Evolutionary conservation across 805 yeast genomes (phyloP), one percentile per base, ranked within the genome.

Genomic region (Candida quercuum): DNA sequence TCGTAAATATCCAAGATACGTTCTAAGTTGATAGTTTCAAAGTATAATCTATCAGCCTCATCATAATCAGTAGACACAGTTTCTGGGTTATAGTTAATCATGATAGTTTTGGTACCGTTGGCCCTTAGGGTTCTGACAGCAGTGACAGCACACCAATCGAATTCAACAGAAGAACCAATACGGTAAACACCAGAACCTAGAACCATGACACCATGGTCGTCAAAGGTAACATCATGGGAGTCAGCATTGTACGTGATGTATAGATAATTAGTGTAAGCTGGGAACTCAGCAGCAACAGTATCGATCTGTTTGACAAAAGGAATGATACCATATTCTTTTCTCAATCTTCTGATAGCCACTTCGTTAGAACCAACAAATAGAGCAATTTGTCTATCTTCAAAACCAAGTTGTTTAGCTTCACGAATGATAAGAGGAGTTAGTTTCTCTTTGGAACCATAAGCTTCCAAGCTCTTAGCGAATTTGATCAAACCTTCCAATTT

Each of bases 131-230:
- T 87, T 67, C 98, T 80, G 47, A 88, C 93, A 33, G 98, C 93
- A 48, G 96, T 78, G 41, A 91, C 99, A 33, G 98, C 98, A 78
- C 99, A 91, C 97, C 98, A 91, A 69, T 91, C 99, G 60, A 91
- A 91, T 67, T 91, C 99, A 45, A 91, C 99, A 22, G 98, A 91
- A 6, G 98, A 93, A 54, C 99, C 99, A 60, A 91, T 91, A 70
- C 99, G 81, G 75, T 91, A 91, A 32, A 93, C 99, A 74, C 99
- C 99, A 5, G 97, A 88, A 49, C 98, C 98, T 42, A 91, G 72
- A 30, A 91, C 99, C 85, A 91, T 86, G 36, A 85, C 82, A 62
- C 97, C 97, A 47, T 88, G 80, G 48, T 91, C 97, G 49, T 88
- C 80, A 57, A 91, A 93, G n/a, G 70, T 60, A 43, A 93, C 78